Base-by-base conservation (phyloP, 2,329 filamentous ascomycete species). In the Botrytis fragariae region DNA sequence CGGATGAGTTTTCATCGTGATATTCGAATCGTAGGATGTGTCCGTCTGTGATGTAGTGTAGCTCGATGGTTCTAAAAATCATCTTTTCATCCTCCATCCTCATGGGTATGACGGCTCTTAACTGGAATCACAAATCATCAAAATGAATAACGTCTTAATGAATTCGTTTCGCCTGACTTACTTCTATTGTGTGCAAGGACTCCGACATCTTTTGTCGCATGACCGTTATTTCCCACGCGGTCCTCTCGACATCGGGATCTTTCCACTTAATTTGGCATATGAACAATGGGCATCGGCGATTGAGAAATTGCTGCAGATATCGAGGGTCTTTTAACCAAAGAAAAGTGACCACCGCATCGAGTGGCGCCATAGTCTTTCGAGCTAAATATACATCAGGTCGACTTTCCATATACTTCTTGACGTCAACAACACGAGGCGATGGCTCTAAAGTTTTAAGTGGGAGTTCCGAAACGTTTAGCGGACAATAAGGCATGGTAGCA, bases 11-110 rank as follows among this genome's bases (percentile, higher is more conserved):
- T 12, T 39, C 8, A 35, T 65, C 60, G 32, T 71, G 69, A 4
- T 22, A 5, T 65, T 71, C 69, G 45, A 71, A 71, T 16, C 45
- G 60, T 12, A 42, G 22, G 16, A 71, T 51, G 14, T 39, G 44
- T 54, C 69, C 69, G 39, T 71, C 69, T 18, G 69, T 51, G 22
- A 71, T 37, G n/a, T 65, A 71, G 44, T 42, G 16, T 22, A 70
- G 10, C 12, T 35, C 45, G 10, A 18, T 37, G 8, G n/a, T 57
- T 54, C 2, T 16, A 39, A 48, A 1, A 8, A 5, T 6, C 48
- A 12, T 32, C 7, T 7, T 4, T 57, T 20, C 65, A 20, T 42
- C 1, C 18, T 42, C 0, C 9, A 4, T 20, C 48, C 5, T 57
- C 9, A 3, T 12, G 18, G 1, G 10, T 1, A 22, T 14, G 2